Evolutionary conservation across 192 early-diverging fungal species (phyloP).

Genomic region (Spizellomyces punctatus): DNA sequence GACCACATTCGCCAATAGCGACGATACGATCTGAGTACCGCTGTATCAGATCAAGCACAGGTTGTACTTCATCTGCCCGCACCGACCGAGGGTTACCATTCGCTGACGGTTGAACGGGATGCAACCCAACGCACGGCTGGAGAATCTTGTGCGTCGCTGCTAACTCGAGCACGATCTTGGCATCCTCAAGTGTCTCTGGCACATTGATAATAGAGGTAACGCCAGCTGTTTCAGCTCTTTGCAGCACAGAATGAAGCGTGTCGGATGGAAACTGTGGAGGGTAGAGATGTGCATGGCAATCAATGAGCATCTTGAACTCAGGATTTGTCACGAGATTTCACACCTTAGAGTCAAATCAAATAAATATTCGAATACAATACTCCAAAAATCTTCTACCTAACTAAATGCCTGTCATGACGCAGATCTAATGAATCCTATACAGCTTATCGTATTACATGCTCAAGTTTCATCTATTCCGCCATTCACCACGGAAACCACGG

Average conservation of each 20-base stretch:
- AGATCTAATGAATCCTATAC: no score
- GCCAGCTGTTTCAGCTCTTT: background rate
- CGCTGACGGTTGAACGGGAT: conserved; percentile 32
- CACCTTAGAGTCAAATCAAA: no score
- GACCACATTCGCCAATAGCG: conserved; percentile 49
- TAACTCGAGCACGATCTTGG: conserved; percentile 18
- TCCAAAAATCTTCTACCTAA: no score
- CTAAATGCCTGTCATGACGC: no score
- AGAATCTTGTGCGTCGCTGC: conserved; percentile 1
- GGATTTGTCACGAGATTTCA: no score
- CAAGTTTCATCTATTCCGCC: no score
- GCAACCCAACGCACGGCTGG: conserved; percentile 35
- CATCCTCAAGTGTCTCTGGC: conserved; percentile 28
- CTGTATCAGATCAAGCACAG: conserved; percentile 16
- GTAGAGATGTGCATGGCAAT: conserved; percentile 46
- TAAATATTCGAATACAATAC: no score
- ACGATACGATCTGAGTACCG: conserved; percentile 14
- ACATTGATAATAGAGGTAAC: conserved; percentile 36
- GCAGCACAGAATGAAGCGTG: background rate
- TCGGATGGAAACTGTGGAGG: conserved; percentile 30
- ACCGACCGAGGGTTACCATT: background rate
- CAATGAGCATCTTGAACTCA: conserved; percentile 18
- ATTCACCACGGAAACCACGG: no score
- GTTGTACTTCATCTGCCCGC: conserved; percentile 10
- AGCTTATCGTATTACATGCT: no score